These are phyloP conservation scores for Solanum chiquidenum DNA, from an alignment of 257 asterid species.

Conservation along the genomic window DNA sequence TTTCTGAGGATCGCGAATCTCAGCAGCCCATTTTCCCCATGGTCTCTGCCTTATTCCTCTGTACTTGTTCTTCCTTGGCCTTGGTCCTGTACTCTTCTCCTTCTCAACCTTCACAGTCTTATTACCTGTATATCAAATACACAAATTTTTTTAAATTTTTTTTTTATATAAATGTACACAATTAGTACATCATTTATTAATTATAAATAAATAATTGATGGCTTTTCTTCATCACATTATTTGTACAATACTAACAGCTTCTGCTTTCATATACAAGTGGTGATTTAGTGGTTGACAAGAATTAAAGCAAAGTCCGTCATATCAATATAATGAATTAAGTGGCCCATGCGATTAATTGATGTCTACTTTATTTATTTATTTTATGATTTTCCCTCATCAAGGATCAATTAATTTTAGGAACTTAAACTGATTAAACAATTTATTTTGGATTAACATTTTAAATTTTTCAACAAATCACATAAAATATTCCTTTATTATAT, in stretches of 20 bases:
- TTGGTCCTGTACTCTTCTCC: background rate
- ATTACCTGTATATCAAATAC: constrained; percentile 6
- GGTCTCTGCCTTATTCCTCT: constrained; percentile 86
- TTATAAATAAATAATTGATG: background rate
- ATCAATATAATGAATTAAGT: background rate
- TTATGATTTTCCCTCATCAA: background rate
- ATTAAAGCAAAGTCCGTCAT: background rate
- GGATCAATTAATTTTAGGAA: background rate
- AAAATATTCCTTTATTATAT: background rate
- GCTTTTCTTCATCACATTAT: background rate
- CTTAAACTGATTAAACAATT: background rate
- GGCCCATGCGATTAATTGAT: background rate
- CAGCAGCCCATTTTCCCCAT: constrained; percentile 98
- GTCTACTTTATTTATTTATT: background rate
- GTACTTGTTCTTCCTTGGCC: constrained; percentile 49
- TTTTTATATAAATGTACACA: too few relatives aligned
- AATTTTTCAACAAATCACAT: background rate
- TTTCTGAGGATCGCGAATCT: constrained; percentile 70
- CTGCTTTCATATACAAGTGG: background rate
- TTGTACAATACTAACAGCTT: background rate
- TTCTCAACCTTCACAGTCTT: constrained; percentile 23
- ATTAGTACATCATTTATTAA: too few relatives aligned
- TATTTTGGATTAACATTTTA: background rate
- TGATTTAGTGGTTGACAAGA: background rate
- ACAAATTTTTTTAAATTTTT: background rate